phyloP scores from a whole-genome alignment of 371 early-diverging fungal genomes.

The Haplosporangium sp. region DNA sequence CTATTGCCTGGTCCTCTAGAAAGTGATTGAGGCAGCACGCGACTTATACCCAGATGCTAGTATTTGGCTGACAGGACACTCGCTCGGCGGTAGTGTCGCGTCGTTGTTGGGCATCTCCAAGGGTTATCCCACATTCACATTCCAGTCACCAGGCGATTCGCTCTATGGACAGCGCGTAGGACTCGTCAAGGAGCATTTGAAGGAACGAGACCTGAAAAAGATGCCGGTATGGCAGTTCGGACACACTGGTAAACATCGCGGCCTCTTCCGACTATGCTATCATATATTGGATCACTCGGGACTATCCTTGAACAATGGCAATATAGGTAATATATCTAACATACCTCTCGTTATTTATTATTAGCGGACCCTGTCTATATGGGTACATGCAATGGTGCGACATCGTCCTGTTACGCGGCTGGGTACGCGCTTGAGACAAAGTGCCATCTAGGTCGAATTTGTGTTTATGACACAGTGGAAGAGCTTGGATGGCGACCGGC shows the following conservation, averaged over 20 bases:
- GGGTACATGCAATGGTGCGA: conserved; percentile 76
- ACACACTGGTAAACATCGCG: conserved; percentile 52
- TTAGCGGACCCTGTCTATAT: conserved; percentile 85
- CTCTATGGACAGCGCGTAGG: conserved; percentile 80
- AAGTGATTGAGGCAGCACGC: conserved; percentile 25
- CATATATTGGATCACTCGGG: conserved; percentile 37
- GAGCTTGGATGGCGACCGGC: conserved; percentile 74
- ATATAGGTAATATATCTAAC: background rate
- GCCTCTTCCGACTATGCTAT: conserved; percentile 84
- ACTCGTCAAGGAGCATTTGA: conserved; percentile 55
- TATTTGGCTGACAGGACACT: conserved; percentile 92
- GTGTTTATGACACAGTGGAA: conserved; percentile 73
- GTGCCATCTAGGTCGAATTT: conserved; percentile 52
- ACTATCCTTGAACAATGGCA: background rate
- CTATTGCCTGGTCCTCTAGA: conserved; percentile 6
- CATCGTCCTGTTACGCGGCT: conserved; percentile 82
- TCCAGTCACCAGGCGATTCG: conserved; percentile 87
- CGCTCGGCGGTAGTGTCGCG: conserved; percentile 90
- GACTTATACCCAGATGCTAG: conserved; percentile 71
- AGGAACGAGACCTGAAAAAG: conserved; percentile 22
- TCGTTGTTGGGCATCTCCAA: conserved; percentile 84
- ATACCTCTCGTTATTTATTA: background rate
- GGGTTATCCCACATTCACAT: conserved; percentile 83
- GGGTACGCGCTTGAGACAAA: conserved; percentile 89
- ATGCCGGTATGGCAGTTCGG: conserved; percentile 53